These are phyloP conservation scores for Trypanosoma platydactyli DNA, from an alignment of 208 protist species.

Conservation along the genomic window DNA sequence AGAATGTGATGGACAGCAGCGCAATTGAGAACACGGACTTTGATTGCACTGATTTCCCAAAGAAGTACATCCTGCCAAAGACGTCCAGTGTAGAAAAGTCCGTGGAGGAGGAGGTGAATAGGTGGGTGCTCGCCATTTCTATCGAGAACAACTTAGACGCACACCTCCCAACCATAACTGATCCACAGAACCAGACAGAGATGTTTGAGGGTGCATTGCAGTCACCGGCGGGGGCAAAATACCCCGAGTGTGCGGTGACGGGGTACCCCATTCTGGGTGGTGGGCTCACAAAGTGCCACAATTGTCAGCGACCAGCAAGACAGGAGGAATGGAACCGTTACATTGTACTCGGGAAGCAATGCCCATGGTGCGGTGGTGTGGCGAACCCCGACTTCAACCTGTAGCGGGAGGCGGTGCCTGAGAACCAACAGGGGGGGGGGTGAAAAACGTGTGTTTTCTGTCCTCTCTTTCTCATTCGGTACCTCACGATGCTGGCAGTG, in stretches of 20 bases:
- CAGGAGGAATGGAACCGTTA: constrained; percentile 93
- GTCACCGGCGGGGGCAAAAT: constrained; percentile 67
- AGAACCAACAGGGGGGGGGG: too few relatives aligned
- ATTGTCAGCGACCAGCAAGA: constrained; percentile 80
- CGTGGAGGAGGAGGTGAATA: constrained; percentile 81
- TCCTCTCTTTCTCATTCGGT: constrained; percentile 11
- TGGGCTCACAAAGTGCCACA: constrained; percentile 60
- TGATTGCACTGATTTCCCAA: constrained; percentile 86
- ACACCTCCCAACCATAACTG: constrained; percentile 54
- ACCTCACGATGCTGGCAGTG: too few relatives aligned
- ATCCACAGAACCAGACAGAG: constrained; percentile 58
- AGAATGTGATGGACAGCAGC: constrained; percentile 70
- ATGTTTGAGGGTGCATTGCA: constrained; percentile 87
- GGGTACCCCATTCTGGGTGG: constrained; percentile 85
- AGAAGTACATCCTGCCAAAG: constrained; percentile 77
- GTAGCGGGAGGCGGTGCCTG: too few relatives aligned
- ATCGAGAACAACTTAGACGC: constrained; percentile 78
- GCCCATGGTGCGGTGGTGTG: constrained; percentile 85
- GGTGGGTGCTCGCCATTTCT: constrained; percentile 91
- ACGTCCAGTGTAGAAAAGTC: constrained; percentile 40
- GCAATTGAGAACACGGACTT: constrained; percentile 93
- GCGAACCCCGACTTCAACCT: constrained; percentile 73
- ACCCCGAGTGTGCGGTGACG: constrained; percentile 87
- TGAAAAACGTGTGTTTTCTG: too few relatives aligned
- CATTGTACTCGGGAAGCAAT: constrained; percentile 74